Percentiles rank a stretch among this genome's conserved stretches.
phyloP scores from a whole-genome alignment of 129 eudicot species.

The Artemisia tridentata region DNA sequence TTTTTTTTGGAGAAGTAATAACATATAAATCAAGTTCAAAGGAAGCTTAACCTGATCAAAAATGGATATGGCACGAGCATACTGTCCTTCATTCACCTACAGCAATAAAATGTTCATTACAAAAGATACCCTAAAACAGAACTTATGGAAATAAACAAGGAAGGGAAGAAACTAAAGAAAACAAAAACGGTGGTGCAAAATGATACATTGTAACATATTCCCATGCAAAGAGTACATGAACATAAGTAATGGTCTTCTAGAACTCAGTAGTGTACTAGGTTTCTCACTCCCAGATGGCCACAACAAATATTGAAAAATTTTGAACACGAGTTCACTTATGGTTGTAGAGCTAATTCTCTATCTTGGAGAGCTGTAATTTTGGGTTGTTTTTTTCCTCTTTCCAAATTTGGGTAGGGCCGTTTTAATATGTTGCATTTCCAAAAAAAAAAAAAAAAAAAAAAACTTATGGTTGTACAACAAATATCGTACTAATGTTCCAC shows the following conservation, averaged over 20 bases:
- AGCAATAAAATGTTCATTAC: slow-evolving; percentile 25
- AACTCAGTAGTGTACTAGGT: slow-evolving; percentile 18
- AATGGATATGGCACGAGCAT: slow-evolving; percentile 82
- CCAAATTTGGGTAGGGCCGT: no score
- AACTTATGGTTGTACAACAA: no score
- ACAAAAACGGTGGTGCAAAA: not conserved
- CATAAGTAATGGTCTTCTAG: not conserved
- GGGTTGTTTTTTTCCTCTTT: no score
- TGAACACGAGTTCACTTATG: no score
- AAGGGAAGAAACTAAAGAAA: not conserved
- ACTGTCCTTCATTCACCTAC: slow-evolving; percentile 97
- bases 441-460: no score
- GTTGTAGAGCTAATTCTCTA: no score
- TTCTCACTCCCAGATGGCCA: not conserved
- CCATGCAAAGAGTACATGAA: slow-evolving; percentile 9
- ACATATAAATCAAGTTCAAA: slow-evolving; percentile 2
- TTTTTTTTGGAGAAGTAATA: not conserved
- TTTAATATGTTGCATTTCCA: no score
- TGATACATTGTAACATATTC: slow-evolving; percentile 1
- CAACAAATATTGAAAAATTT: no score
- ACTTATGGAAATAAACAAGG: slow-evolving; percentile 3
- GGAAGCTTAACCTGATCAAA: slow-evolving; percentile 81
- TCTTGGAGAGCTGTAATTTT: no score
- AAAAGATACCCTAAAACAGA: slow-evolving; percentile 8
- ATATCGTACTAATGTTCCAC: no score